Percentiles rank a stretch among this genome's conserved stretches.
Conservation (phyloP, 768 basidiomycete genomes). For the Lactarius pseudohatsudake region DNA sequence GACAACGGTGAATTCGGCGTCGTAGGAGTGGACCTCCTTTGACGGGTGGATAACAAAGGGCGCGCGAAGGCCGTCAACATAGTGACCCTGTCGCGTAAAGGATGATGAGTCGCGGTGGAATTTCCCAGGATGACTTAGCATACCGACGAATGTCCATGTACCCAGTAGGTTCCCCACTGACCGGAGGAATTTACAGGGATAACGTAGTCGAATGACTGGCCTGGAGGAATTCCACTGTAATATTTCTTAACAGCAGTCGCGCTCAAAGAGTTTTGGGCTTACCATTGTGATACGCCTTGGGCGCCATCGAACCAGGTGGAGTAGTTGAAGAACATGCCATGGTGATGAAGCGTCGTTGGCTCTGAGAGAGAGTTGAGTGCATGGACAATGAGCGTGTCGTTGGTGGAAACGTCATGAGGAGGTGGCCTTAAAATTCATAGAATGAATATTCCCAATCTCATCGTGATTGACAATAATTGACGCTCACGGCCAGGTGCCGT, state of each 20-base stretch:
- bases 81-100: constrained; percentile 61
- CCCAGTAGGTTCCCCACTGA: constrained; percentile 83
- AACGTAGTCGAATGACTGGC: constrained; percentile 67
- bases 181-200: constrained; percentile 67
- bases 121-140: constrained; percentile 25
- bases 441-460: neutral
- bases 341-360: constrained; percentile 79
- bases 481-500: constrained; percentile 90
- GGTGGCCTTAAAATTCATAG: constrained; percentile 60
- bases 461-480: neutral
- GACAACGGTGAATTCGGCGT: constrained; percentile 86
- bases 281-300: constrained; percentile 81
- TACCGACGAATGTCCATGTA: constrained; percentile 64
- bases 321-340: constrained; percentile 93
- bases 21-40: constrained; percentile 68
- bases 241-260: neutral
- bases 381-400: constrained; percentile 77
- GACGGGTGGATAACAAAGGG: constrained; percentile 76
- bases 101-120: neutral
- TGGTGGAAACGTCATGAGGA: constrained; percentile 66
- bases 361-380: constrained; percentile 67
- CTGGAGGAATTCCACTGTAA: constrained; percentile 72
- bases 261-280: constrained; percentile 28
- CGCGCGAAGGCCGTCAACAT: constrained; percentile 90
- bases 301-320: constrained; percentile 92